phyloP scores from a whole-genome alignment of 805 yeast genomes.

The Wickerhamomyces ciferrii region DNA sequence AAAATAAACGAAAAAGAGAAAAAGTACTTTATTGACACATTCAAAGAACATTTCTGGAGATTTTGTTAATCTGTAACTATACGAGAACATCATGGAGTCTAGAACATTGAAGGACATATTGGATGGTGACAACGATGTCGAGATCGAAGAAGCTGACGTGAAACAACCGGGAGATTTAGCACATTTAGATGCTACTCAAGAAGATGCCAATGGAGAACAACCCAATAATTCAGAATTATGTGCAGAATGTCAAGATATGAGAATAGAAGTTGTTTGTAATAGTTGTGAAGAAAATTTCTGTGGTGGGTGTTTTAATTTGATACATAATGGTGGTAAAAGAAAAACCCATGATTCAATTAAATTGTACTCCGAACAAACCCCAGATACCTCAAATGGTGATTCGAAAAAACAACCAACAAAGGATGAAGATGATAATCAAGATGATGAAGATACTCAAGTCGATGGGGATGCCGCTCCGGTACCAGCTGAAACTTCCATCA shows the following conservation, averaged over 20 bases:
- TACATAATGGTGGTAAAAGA: constrained; percentile 66
- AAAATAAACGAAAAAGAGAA: background rate
- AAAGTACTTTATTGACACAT: no score
- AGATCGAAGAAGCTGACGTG: constrained; percentile 24
- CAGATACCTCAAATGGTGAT: constrained; percentile 5
- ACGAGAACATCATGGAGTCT: background rate
- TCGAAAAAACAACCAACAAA: constrained; percentile 2
- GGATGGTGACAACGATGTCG: constrained; percentile 30
- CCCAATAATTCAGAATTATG: constrained; percentile 39
- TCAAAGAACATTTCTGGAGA: no score
- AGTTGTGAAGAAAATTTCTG: constrained; percentile 67
- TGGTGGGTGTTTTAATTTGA: constrained; percentile 59
- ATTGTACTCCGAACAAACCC: constrained; percentile 14
- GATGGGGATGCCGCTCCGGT: constrained; percentile 11
- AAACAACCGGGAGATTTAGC: constrained; percentile 9
- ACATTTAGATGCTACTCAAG: constrained; percentile 14
- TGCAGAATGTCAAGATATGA: constrained; percentile 72
- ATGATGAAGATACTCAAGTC: constrained; percentile 11
- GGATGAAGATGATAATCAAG: constrained; percentile 9
- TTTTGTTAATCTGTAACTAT: no score
- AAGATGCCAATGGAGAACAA: constrained; percentile 16
- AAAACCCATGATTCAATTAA: constrained; percentile 35
- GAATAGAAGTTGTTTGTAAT: constrained; percentile 54
- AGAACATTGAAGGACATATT: constrained; percentile 31
- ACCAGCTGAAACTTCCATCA: constrained; percentile 6